Conservation (phyloP, 148 eudicot genomes). For the Fagopyrum esculentum region DNA sequence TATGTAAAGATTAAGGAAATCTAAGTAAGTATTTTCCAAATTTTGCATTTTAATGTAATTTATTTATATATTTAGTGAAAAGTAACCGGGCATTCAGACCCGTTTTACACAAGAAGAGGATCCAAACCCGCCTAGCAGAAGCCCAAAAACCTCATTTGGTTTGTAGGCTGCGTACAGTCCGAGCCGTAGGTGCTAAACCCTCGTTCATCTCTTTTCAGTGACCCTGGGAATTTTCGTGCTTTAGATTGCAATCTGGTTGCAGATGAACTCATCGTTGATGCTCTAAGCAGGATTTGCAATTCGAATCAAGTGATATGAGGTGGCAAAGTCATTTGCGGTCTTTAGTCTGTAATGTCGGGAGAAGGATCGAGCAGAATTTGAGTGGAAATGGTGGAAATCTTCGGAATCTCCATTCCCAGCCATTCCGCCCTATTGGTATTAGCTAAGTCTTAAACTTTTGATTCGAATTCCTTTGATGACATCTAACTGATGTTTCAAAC, state of each 20-base stretch:
- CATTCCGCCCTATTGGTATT: constrained; percentile 8
- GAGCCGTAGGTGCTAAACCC: too few relatives aligned
- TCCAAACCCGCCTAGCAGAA: not conserved
- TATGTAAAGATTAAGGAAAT: too few relatives aligned
- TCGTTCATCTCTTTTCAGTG: too few relatives aligned
- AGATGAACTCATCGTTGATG: not conserved
- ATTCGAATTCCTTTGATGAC: not conserved
- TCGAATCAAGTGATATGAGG: constrained; percentile 24
- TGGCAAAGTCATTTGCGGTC: constrained; percentile 61
- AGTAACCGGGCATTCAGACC: not conserved
- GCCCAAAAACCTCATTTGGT: not conserved
- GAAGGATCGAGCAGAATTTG: constrained; percentile 36
- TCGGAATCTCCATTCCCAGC: constrained; percentile 17
- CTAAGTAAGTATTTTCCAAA: too few relatives aligned
- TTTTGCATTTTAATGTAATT: too few relatives aligned
- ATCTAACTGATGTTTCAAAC: not conserved
- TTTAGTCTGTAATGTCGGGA: constrained; percentile 39
- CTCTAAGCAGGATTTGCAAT: not conserved
- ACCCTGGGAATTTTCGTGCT: too few relatives aligned
- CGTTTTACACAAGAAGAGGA: not conserved
- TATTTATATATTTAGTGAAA: too few relatives aligned
- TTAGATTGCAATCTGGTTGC: not conserved
- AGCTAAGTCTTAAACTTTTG: not conserved
- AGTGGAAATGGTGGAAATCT: constrained; percentile 17
- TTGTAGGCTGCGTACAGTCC: too few relatives aligned